Conservation (phyloP, 257 asterid species). For the Paraleonurus japonicus region DNA sequence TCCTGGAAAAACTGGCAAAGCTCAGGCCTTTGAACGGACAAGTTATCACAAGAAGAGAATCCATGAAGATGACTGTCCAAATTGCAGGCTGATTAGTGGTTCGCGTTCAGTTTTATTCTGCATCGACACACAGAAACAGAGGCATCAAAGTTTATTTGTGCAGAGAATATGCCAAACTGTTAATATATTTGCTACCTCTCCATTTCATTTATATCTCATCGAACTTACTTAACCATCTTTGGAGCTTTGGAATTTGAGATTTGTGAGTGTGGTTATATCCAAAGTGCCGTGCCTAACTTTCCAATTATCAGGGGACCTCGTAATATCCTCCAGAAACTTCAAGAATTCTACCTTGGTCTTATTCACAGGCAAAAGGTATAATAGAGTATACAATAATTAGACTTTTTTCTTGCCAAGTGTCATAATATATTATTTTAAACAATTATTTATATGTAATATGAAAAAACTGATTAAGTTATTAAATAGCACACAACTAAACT, state of each 20-base stretch:
- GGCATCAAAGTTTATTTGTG: slow-evolving; percentile 13
- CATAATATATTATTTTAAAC: too few species aligned
- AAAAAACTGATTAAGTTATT: too few species aligned
- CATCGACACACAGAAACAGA: background rate
- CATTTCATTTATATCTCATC: background rate
- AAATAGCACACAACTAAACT: too few species aligned
- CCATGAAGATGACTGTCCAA: slow-evolving; percentile 35
- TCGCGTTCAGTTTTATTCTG: background rate
- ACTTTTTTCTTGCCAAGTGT: too few species aligned
- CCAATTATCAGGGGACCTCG: background rate
- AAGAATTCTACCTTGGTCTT: background rate
- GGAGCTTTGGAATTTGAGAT: background rate
- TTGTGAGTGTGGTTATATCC: background rate
- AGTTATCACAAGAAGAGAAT: slow-evolving; percentile 30
- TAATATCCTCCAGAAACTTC: slow-evolving; percentile 4
- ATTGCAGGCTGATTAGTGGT: background rate
- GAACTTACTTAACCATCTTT: background rate
- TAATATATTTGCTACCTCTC: background rate
- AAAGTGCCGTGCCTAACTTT: background rate
- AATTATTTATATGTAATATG: too few species aligned
- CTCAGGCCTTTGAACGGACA: slow-evolving; percentile 33
- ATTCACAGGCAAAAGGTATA: too few species aligned
- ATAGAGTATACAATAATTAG: too few species aligned
- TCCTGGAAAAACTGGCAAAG: slow-evolving; percentile 26
- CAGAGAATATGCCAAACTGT: slow-evolving; percentile 31